These are phyloP conservation scores for Auricularia auricula-judae DNA, from an alignment of 768 basidiomycete genomes.

Conservation along the genomic window DNA sequence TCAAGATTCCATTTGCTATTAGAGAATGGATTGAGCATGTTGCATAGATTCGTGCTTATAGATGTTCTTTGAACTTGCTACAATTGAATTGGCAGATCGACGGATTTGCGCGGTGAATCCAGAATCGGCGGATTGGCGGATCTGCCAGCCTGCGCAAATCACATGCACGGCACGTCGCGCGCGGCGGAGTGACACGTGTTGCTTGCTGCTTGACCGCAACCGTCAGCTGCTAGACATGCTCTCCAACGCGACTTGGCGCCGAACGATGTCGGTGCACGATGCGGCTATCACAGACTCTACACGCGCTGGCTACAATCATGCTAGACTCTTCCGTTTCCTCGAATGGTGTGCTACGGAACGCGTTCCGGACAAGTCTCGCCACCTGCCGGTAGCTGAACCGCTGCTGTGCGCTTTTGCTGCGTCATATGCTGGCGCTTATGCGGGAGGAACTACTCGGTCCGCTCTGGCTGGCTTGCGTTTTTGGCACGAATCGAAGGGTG, in stretches of 20 bases:
- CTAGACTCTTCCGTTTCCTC: background rate
- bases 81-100: no score
- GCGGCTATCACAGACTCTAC: background rate
- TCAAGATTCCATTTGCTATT: no score
- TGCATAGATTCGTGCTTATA: no score
- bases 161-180: no score
- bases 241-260: background rate
- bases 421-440: background rate
- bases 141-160: no score
- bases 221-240: background rate
- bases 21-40: no score
- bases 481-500: background rate
- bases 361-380: background rate
- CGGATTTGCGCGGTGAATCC: no score
- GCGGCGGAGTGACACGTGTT: background rate
- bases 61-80: no score
- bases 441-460: background rate
- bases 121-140: no score
- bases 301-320: background rate
- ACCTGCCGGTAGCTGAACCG: background rate
- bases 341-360: background rate
- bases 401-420: background rate
- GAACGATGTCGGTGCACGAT: background rate
- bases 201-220: background rate
- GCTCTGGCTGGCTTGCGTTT: background rate